These are phyloP conservation scores for Lupinus albus DNA, from an alignment of 306 rosid species.

Conservation along the genomic window DNA sequence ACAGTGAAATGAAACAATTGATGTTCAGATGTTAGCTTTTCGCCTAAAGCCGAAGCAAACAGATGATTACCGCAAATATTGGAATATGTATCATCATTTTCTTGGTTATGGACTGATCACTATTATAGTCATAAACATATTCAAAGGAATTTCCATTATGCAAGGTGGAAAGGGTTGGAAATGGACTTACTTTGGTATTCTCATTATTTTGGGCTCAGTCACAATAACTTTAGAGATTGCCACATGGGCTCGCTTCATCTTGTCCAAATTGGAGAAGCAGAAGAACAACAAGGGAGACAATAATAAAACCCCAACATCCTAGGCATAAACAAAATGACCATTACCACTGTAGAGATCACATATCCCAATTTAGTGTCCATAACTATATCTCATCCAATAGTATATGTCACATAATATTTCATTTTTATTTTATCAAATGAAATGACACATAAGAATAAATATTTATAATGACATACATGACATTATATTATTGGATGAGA, in stretches of 20 bases:
- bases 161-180: constrained; percentile 53
- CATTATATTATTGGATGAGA: no score
- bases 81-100: constrained; percentile 94
- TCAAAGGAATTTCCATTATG: constrained; percentile 70
- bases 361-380: no score
- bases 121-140: constrained; percentile 59
- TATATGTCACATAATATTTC: no score
- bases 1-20: not conserved
- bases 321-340: no score
- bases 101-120: constrained; percentile 71
- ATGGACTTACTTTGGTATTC: constrained; percentile 61
- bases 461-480: no score
- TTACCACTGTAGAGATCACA: no score
- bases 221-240: constrained; percentile 47
- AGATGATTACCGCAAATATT: constrained; percentile 66
- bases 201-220: constrained; percentile 43
- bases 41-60: constrained; percentile 44
- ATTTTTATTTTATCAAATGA: no score
- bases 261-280: fast-evolving
- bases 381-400: no score
- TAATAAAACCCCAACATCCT: not conserved
- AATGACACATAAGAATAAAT: no score
- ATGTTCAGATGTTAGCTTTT: constrained; percentile 66
- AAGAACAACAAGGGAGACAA: no score
- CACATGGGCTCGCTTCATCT: constrained; percentile 55